These are phyloP conservation scores for Clarkia xantiana DNA, from an alignment of 345 rosid species.

Conservation along the genomic window DNA sequence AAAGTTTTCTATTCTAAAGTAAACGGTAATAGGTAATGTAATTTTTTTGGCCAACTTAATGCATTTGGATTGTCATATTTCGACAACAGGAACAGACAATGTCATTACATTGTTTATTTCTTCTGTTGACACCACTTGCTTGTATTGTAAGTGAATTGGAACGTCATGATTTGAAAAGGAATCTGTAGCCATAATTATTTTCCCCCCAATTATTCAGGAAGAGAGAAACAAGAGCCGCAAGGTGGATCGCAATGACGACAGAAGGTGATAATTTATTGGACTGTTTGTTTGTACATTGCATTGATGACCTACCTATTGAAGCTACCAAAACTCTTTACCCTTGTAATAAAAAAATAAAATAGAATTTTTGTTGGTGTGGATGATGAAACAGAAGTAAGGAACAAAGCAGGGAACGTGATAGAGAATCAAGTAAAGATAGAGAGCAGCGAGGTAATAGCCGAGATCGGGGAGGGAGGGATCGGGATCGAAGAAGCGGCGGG, in stretches of 20 bases:
- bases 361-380: neutral
- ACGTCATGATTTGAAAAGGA: neutral
- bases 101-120: no score
- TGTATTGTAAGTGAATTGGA: slow-evolving; percentile 1
- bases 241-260: slow-evolving; percentile 42
- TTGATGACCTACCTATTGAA: no score
- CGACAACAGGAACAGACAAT: no score
- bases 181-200: slow-evolving; percentile 13
- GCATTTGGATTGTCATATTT: no score
- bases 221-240: slow-evolving; percentile 61
- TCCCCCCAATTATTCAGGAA: slow-evolving; percentile 44
- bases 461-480: slow-evolving; percentile 59
- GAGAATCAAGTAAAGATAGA: slow-evolving; percentile 55
- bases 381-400: slow-evolving; percentile 55
- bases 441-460: slow-evolving; percentile 48
- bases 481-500: slow-evolving; percentile 61
- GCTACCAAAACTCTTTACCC: no score
- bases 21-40: no score
- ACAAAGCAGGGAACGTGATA: slow-evolving; percentile 34
- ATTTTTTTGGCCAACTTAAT: no score
- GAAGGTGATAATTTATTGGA: slow-evolving; percentile 18
- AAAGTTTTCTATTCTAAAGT: no score
- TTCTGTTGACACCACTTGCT: no score
- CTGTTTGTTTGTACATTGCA: no score
- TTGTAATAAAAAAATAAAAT: no score